phyloP scores from a whole-genome alignment of 805 yeast species.

The Hanseniaspora meyeri region DNA sequence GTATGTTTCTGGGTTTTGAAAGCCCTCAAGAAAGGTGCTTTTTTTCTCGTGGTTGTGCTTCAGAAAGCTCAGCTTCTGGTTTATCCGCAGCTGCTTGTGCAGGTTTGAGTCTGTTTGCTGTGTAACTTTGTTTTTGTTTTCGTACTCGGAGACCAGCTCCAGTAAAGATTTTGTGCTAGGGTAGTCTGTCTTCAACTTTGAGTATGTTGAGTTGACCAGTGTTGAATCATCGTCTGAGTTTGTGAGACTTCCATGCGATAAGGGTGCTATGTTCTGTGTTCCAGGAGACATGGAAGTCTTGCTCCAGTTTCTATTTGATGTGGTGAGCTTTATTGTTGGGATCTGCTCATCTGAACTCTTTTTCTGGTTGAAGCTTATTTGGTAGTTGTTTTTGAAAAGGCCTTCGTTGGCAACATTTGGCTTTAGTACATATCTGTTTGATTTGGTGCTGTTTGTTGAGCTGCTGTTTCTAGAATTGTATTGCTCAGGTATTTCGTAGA shows the following conservation, averaged over 20 bases:
- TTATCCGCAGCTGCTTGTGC: conserved; percentile 6
- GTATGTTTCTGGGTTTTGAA: neutral
- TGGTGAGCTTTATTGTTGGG: neutral
- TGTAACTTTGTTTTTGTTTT: neutral
- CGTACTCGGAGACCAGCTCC: neutral
- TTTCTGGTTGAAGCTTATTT: conserved; percentile 2
- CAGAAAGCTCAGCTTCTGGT: conserved; percentile 1
- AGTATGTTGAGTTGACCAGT: neutral
- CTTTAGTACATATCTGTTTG: neutral
- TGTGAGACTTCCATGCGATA: neutral
- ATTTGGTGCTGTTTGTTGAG: neutral
- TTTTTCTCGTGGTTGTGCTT: conserved; percentile 2
- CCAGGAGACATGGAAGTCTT: conserved; percentile 2
- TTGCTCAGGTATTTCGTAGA: conserved; percentile 10
- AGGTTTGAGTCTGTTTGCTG: neutral
- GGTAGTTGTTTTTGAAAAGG: conserved; percentile 8
- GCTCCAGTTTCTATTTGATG: neutral
- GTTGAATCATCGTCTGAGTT: neutral
- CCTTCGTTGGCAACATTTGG: neutral
- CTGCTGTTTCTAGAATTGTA: neutral
- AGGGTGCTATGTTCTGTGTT: neutral
- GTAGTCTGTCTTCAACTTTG: neutral
- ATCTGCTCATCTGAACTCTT: neutral
- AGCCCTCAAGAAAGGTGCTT: neutral
- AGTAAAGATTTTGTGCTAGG: neutral